Evolutionary conservation across 306 rosid species (phyloP).

Genomic region (Amphicarpaea edgeworthii): DNA sequence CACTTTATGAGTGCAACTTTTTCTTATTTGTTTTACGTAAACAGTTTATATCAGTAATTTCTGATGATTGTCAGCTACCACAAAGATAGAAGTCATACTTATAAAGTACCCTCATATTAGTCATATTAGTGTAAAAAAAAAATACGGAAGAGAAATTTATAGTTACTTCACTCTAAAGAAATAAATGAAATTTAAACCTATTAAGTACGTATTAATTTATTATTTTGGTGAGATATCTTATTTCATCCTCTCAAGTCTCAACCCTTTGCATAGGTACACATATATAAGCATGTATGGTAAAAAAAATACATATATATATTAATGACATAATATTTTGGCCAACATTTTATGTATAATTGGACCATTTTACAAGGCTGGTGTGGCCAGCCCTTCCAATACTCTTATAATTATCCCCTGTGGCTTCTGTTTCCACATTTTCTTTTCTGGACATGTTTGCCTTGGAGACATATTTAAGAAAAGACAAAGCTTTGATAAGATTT

Average conservation of each 20-base stretch:
- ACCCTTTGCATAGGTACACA: neutral
- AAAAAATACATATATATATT: neutral
- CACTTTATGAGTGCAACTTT: neutral
- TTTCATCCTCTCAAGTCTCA: neutral
- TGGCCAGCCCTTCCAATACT: neutral
- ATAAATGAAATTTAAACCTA: neutral
- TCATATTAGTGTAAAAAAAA: too few species aligned
- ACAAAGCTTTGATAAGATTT: neutral
- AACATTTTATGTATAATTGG: neutral
- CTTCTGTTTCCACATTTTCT: neutral
- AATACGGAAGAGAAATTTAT: neutral
- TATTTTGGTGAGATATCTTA: neutral
- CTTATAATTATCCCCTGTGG: neutral
- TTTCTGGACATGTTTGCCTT: neutral
- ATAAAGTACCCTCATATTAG: neutral
- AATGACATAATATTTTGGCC: neutral
- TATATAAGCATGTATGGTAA: neutral
- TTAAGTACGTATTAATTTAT: neutral
- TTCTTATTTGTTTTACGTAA: neutral
- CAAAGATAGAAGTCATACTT: neutral
- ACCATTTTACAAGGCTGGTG: neutral
- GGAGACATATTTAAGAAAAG: neutral
- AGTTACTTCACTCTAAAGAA: neutral
- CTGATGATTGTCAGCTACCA: neutral
- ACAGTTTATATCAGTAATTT: neutral